Evolutionary conservation across 805 yeast genomes (phyloP), one percentile per base, ranked within the genome.

Genomic region (Sungouiozyma ichnusensis): DNA sequence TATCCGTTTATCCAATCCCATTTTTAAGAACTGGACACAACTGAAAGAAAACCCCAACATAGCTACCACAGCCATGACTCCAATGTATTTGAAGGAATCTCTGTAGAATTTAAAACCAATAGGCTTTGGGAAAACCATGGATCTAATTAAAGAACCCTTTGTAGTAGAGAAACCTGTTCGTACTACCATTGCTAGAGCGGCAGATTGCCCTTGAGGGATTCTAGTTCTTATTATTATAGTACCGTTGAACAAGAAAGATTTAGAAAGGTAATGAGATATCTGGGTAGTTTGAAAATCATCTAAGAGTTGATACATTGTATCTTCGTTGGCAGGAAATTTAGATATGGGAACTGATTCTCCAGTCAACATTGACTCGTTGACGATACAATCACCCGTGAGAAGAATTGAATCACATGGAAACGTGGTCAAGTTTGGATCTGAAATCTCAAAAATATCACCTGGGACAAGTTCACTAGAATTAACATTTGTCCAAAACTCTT

Each of bases 281-380:
- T 73, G 74, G 2, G 79, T 65, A 39, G 66, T 68, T 18, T 65
- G 65, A 46, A 79, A 76, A 50, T 77, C 80, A n/a, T 69, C 69
- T 2, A 76, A 67, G 38, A 85, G 60, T 16, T 67, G 66, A n/a
- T 63, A 63, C 33, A 86, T 73, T 0, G 79, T 69, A 7, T 79
- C 87, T 14, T 73, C 70, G 1, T 71, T 64, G 1, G 92, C 85
- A 2, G 84, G 73, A 9, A 69, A 47, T 59, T 92, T 92, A 0
- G 96, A 76, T 2, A 92, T 95, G 0, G 99, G 98, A 1, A 92
- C 97, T 40, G 96, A 86, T 60, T 92, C 99, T 33, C 99, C 99
- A 0, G 99, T 92, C 16, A 92, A 71, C 95, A 92, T 92, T 4
- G 97, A 84, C 58, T 92, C 99, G 60, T 92, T 92, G n/a, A 92